Evolutionary conservation across 2,329 filamentous ascomycete genomes (phyloP).

Genomic region (Monosporascus sp.): DNA sequence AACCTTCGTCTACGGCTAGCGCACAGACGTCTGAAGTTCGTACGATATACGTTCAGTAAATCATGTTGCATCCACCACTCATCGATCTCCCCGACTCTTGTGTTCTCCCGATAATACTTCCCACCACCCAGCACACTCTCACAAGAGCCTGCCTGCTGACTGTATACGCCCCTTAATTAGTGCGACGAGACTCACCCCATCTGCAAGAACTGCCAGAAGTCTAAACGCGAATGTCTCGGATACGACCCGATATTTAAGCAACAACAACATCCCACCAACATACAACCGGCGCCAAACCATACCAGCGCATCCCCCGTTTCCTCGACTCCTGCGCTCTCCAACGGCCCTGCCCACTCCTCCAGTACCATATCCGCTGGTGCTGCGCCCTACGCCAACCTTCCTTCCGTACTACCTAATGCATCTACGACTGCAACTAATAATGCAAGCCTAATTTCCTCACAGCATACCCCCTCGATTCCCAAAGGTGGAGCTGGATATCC

Average conservation of each 20-base stretch:
- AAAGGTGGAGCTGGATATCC: conserved; percentile 48
- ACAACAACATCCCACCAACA: conserved; percentile 55
- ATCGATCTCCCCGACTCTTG: background rate
- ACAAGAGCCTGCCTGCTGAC: conserved; percentile 5
- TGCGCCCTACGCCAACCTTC: conserved; percentile 20
- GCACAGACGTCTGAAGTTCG: no score
- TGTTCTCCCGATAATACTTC: conserved; percentile 1
- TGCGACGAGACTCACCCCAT: conserved; percentile 94
- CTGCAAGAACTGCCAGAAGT: conserved; percentile 86
- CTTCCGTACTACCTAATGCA: conserved; percentile 21
- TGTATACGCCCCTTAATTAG: conserved; percentile 40
- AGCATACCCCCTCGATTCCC: conserved; percentile 25
- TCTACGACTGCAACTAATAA: conserved; percentile 20
- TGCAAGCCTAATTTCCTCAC: conserved; percentile 26
- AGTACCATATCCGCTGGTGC: conserved; percentile 16
- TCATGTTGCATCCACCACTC: no score
- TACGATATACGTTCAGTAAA: no score
- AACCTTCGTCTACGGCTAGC: no score
- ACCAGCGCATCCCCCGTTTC: conserved; percentile 21
- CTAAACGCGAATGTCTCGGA: conserved; percentile 78
- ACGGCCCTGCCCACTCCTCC: conserved; percentile 17
- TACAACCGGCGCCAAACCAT: conserved; percentile 62
- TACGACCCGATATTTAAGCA: conserved; percentile 82
- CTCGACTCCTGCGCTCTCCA: conserved; percentile 12
- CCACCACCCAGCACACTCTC: conserved; percentile 16